Percentiles rank a stretch among this genome's conserved stretches.
phyloP scores from a whole-genome alignment of 805 yeast species.

The Lipomyces oligophaga region DNA sequence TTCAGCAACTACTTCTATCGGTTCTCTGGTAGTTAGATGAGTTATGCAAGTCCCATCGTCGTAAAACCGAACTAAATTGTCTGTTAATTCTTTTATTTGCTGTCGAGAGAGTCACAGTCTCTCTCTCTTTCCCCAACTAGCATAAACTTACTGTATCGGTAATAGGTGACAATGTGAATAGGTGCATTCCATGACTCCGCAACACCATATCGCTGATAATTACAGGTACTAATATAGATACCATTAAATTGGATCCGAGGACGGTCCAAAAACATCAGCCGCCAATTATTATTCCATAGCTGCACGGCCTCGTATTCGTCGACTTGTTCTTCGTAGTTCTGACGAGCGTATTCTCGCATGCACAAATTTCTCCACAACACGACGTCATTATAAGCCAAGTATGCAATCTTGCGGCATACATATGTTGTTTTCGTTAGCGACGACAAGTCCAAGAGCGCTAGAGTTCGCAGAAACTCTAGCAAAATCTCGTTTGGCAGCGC shows the following conservation, averaged over 20 bases:
- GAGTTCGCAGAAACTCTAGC: slow-evolving; percentile 29
- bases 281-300: slow-evolving; percentile 37
- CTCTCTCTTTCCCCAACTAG: not conserved
- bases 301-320: slow-evolving; percentile 22
- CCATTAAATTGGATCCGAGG: slow-evolving; percentile 82
- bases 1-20: slow-evolving; percentile 58
- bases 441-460: slow-evolving; percentile 32
- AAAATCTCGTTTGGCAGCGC: slow-evolving; percentile 26
- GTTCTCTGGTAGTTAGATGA: slow-evolving; percentile 68
- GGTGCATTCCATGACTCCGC: slow-evolving; percentile 68
- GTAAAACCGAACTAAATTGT: slow-evolving; percentile 54
- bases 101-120: not conserved
- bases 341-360: slow-evolving; percentile 29
- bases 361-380: slow-evolving; percentile 33
- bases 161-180: slow-evolving; percentile 78
- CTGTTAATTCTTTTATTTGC: too few species aligned
- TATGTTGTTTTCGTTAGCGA: slow-evolving; percentile 32
- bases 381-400: slow-evolving; percentile 29
- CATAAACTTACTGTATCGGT: slow-evolving; percentile 50
- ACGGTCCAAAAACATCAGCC: slow-evolving; percentile 54
- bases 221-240: slow-evolving; percentile 77
- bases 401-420: slow-evolving; percentile 31
- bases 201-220: slow-evolving; percentile 80
- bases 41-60: slow-evolving; percentile 73
- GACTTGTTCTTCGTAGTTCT: slow-evolving; percentile 29